A percentile compares a stretch with the other conserved stretches of the same genome.
Evolutionary conservation across 805 yeast genomes (phyloP).

Genomic region (Candida tibetensis): DNA sequence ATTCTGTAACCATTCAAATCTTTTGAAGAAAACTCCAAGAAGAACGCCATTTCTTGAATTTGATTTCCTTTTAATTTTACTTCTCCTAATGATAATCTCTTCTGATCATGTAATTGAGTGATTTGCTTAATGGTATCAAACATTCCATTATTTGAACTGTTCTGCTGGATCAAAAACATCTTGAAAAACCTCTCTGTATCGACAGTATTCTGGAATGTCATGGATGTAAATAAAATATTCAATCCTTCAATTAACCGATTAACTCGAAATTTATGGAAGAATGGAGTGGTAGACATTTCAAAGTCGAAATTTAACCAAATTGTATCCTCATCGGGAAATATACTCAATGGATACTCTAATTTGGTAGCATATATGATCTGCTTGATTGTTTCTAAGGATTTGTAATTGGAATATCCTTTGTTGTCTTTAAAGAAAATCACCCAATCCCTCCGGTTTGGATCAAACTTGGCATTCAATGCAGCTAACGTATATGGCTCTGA

Average conservation of each 20-base stretch:
- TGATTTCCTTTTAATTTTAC: slow-evolving; percentile 20
- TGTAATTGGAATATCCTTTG: slow-evolving; percentile 12
- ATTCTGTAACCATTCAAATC: slow-evolving; percentile 37
- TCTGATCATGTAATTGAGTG: slow-evolving; percentile 15
- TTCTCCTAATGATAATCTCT: slow-evolving; percentile 20
- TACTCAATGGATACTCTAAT: slow-evolving; percentile 33
- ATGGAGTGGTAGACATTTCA: slow-evolving; percentile 19
- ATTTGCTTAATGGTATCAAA: slow-evolving; percentile 31
- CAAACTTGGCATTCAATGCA: slow-evolving; percentile 36
- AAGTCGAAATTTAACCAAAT: slow-evolving; percentile 25
- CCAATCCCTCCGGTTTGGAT: slow-evolving; percentile 32
- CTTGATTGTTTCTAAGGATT: slow-evolving; percentile 17
- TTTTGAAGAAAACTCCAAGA: slow-evolving; percentile 43
- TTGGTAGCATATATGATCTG: slow-evolving; percentile 25
- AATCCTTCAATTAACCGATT: slow-evolving; percentile 48
- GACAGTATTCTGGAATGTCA: slow-evolving; percentile 29
- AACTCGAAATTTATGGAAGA: slow-evolving; percentile 43
- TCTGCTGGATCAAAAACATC: slow-evolving; percentile 7
- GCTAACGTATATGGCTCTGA: slow-evolving; percentile 14
- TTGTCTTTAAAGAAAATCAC: slow-evolving; percentile 20
- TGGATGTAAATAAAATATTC: slow-evolving; percentile 43
- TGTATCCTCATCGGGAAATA: slow-evolving; percentile 18
- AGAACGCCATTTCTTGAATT: slow-evolving; percentile 43
- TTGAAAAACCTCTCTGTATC: slow-evolving; percentile 6
- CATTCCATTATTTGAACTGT: slow-evolving; percentile 12